These are phyloP conservation scores for Lentinula edodes DNA, from an alignment of 768 basidiomycete genomes.

Conservation along the genomic window DNA sequence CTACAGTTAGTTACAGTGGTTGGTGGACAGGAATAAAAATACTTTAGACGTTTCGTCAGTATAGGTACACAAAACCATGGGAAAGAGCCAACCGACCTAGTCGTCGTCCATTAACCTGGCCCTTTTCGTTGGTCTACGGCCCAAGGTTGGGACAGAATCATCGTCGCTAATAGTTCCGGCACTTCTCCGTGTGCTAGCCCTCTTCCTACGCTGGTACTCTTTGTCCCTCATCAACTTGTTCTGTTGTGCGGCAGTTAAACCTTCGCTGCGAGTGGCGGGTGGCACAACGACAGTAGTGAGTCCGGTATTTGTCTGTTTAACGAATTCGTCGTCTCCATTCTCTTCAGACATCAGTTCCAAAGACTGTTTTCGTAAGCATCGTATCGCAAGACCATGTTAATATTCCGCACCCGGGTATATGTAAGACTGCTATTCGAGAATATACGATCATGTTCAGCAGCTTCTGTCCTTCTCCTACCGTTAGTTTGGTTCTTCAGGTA, in stretches of 20 bases:
- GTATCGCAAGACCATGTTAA: neutral
- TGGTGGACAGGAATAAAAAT: too few species aligned
- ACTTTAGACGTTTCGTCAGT: neutral
- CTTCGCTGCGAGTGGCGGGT: constrained; percentile 63
- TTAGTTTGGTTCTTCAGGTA: constrained; percentile 76
- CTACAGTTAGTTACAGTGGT: neutral
- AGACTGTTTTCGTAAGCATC: constrained; percentile 40
- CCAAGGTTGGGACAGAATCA: constrained; percentile 47
- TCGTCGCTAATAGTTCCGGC: constrained; percentile 71
- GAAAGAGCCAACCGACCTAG: constrained; percentile 17
- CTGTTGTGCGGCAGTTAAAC: constrained; percentile 63
- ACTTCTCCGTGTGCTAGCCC: constrained; percentile 57
- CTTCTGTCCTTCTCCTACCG: constrained; percentile 66
- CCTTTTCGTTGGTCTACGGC: constrained; percentile 63
- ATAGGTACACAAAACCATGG: neutral
- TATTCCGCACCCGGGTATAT: constrained; percentile 54
- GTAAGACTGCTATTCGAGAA: constrained; percentile 82
- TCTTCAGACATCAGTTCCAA: constrained; percentile 65
- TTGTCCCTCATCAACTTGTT: constrained; percentile 70
- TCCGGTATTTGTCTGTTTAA: constrained; percentile 64
- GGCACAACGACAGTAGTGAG: constrained; percentile 75
- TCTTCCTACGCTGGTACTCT: constrained; percentile 74
- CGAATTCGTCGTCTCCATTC: constrained; percentile 61
- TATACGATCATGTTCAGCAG: constrained; percentile 71
- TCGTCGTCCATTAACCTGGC: constrained; percentile 65